phyloP scores from a whole-genome alignment of 352 stramenopile species.

The Phytophthora capsici region DNA sequence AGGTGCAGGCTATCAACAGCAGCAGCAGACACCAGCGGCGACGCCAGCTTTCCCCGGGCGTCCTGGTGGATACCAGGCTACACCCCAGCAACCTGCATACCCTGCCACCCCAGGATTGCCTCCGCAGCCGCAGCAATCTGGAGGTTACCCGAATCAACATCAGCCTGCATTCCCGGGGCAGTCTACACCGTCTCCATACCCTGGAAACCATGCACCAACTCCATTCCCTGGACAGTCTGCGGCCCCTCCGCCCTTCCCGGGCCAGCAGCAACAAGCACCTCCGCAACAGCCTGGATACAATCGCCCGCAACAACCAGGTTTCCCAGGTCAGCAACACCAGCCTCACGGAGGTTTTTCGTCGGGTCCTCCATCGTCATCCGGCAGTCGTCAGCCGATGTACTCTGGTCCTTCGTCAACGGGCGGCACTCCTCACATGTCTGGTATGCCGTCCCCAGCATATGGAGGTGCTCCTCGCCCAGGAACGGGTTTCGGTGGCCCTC shows the following conservation, averaged over 20 bases:
- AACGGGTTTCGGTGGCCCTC: constrained; percentile 46
- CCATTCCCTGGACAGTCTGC: constrained; percentile 44
- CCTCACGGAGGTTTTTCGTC: constrained; percentile 49
- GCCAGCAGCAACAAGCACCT: constrained; percentile 29
- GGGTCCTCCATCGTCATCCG: constrained; percentile 59
- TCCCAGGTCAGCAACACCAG: constrained; percentile 34
- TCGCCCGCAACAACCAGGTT: constrained; percentile 47
- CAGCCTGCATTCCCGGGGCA: constrained; percentile 47
- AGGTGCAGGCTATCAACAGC: constrained; percentile 46
- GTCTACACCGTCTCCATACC: constrained; percentile 40
- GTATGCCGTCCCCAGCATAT: constrained; percentile 36
- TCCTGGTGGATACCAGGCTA: constrained; percentile 43
- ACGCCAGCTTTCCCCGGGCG: constrained; percentile 50
- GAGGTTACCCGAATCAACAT: constrained; percentile 41
- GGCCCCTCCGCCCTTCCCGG: constrained; percentile 40
- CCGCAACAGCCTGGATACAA: constrained; percentile 44
- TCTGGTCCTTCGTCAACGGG: constrained; percentile 47
- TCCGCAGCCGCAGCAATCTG: constrained; percentile 38
- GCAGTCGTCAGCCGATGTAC: constrained; percentile 41
- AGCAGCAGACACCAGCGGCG: constrained; percentile 41
- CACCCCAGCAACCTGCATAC: constrained; percentile 41
- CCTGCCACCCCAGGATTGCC: constrained; percentile 36
- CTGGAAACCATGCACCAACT: constrained; percentile 25
- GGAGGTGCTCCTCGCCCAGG: constrained; percentile 39
- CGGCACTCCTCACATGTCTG: constrained; percentile 30